These are phyloP conservation scores for Aspergillus ibericus DNA, from an alignment of 2,329 filamentous ascomycete genomes.

Conservation along the genomic window DNA sequence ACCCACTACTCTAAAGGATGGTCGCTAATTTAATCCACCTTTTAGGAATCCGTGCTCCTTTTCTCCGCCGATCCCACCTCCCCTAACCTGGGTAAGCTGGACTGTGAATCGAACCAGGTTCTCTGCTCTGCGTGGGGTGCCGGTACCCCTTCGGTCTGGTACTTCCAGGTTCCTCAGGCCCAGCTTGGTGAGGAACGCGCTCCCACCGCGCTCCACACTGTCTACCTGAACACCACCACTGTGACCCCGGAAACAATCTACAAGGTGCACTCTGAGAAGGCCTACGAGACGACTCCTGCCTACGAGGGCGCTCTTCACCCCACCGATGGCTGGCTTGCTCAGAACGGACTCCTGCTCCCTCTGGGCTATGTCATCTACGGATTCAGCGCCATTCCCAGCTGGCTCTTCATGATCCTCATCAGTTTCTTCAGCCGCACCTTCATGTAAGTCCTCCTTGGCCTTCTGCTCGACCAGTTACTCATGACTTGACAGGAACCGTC, in stretches of 20 bases:
- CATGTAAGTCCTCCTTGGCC: conserved; percentile 51
- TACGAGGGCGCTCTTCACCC: conserved; percentile 64
- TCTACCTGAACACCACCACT: conserved; percentile 58
- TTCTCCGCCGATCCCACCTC: conserved; percentile 55
- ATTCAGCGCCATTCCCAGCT: conserved; percentile 61
- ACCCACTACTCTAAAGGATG: background rate
- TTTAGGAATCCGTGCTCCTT: conserved; percentile 54
- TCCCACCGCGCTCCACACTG: conserved; percentile 54
- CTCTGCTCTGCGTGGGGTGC: conserved; percentile 63
- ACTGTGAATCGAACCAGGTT: conserved; percentile 60
- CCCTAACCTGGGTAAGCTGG: conserved; percentile 58
- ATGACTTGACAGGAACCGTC: conserved; percentile 27
- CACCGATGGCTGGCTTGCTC: conserved; percentile 57
- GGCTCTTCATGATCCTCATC: conserved; percentile 65
- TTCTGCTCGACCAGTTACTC: conserved; percentile 5
- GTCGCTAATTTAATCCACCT: conserved; percentile 12
- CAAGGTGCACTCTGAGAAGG: conserved; percentile 57
- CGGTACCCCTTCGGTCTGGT: conserved; percentile 57
- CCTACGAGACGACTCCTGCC: conserved; percentile 51
- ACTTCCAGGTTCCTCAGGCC: conserved; percentile 57
- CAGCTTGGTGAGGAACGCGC: conserved; percentile 55
- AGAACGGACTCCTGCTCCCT: conserved; percentile 54
- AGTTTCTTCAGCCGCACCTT: conserved; percentile 61
- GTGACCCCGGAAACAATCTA: conserved; percentile 59
- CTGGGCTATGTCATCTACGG: conserved; percentile 58